phyloP scores from a whole-genome alignment of 768 basidiomycete species.

The Sistotremastrum niveocremeum region DNA sequence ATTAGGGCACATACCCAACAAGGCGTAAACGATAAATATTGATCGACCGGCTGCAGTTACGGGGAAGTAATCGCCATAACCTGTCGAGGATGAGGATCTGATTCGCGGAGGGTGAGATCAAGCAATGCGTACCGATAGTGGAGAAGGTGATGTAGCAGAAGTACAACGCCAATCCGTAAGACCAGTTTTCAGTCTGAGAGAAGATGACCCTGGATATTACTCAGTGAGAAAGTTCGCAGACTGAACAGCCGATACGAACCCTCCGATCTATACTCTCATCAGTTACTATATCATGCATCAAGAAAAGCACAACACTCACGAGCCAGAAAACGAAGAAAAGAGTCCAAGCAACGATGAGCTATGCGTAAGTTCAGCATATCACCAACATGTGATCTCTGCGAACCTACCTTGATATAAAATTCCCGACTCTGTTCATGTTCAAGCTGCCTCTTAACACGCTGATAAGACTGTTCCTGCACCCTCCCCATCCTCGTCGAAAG shows the following conservation, averaged over 20 bases:
- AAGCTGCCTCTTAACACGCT: too few species aligned
- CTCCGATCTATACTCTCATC: too few species aligned
- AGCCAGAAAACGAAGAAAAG: constrained; percentile 73
- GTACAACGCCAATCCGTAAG: constrained; percentile 48
- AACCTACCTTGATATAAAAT: constrained; percentile 37
- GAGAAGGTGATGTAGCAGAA: constrained; percentile 68
- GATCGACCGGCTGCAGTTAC: constrained; percentile 55
- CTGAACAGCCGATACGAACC: too few species aligned
- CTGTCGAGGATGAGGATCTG: background rate
- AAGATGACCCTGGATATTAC: constrained; percentile 32
- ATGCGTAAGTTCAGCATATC: background rate
- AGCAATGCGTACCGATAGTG: constrained; percentile 50
- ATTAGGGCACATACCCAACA: constrained; percentile 26
- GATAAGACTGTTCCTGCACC: too few species aligned
- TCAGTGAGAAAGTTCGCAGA: too few species aligned
- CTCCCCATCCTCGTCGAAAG: too few species aligned
- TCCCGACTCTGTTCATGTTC: constrained; percentile 15
- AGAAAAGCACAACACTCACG: constrained; percentile 21
- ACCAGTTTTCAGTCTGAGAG: constrained; percentile 51
- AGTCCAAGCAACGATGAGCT: constrained; percentile 36
- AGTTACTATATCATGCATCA: constrained; percentile 37
- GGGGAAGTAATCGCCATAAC: constrained; percentile 40
- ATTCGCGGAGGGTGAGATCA: background rate
- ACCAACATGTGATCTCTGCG: background rate
- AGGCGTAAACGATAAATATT: constrained; percentile 67